A percentile compares a stretch with the other conserved stretches of the same genome.
Conservation (phyloP, 192 early-diverging fungal genomes). For the Backusella luteola region DNA sequence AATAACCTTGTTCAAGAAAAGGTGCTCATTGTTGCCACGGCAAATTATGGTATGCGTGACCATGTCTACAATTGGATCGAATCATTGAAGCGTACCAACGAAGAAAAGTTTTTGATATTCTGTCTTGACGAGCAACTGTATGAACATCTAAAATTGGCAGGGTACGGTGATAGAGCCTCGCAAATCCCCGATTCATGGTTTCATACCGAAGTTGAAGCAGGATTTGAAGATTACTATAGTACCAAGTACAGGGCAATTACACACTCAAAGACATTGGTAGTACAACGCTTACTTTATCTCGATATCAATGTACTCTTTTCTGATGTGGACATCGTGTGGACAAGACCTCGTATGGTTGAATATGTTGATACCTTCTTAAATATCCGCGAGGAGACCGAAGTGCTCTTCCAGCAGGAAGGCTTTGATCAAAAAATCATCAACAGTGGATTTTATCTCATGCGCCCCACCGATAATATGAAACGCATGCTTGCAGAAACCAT, state of each 20-base stretch:
- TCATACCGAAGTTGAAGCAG: not conserved
- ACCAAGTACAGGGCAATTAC: conserved; percentile 18
- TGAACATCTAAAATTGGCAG: conserved; percentile 10
- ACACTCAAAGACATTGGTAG: conserved; percentile 21
- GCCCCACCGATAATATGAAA: conserved; percentile 21
- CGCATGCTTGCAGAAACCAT: conserved; percentile 19
- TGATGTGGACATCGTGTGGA: conserved; percentile 30
- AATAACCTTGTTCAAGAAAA: conserved; percentile 9
- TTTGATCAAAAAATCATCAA: conserved; percentile 17
- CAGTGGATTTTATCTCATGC: conserved; percentile 30
- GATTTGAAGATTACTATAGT: conserved; percentile 8
- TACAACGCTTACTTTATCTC: conserved; percentile 26
- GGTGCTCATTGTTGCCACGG: conserved; percentile 21
- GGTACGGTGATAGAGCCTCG: conserved; percentile 14
- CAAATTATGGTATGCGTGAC: conserved; percentile 20
- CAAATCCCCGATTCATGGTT: conserved; percentile 26
- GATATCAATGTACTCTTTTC: conserved; percentile 30
- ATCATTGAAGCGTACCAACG: conserved; percentile 21
- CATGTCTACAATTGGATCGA: conserved; percentile 33
- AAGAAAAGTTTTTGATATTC: conserved; percentile 25
- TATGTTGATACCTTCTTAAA: conserved; percentile 14
- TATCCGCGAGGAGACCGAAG: conserved; percentile 17
- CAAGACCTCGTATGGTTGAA: conserved; percentile 9
- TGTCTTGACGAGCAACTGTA: conserved; percentile 24
- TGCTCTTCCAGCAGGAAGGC: conserved; percentile 23